These are phyloP conservation scores for Fusarium secorum DNA, from an alignment of 2,329 filamentous ascomycete species.

Conservation along the genomic window DNA sequence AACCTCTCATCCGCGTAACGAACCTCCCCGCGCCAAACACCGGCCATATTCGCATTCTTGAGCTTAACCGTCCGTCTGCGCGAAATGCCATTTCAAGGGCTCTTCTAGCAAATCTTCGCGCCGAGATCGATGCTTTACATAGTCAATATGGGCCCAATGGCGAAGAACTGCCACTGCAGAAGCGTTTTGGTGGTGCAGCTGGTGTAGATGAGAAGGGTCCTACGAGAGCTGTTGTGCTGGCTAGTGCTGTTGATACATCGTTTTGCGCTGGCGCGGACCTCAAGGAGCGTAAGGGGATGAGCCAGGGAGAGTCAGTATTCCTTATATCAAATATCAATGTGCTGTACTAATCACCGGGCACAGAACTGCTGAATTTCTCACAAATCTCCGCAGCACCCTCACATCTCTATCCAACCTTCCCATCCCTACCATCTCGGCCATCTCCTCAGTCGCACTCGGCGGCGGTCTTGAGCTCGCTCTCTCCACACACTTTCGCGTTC, in stretches of 20 bases:
- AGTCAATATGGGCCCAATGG: constrained; percentile 65
- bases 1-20: constrained; percentile 72
- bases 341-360: not conserved
- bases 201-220: constrained; percentile 58
- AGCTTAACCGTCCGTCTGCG: constrained; percentile 83
- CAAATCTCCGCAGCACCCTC: constrained; percentile 78
- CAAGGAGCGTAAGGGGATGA: constrained; percentile 84
- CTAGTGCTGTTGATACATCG: constrained; percentile 82
- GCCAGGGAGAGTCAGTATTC: constrained; percentile 73
- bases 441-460: constrained; percentile 86
- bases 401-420: constrained; percentile 75
- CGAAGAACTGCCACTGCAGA: constrained; percentile 56
- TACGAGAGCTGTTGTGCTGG: constrained; percentile 83
- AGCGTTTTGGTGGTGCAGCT: constrained; percentile 56
- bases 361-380: constrained; percentile 82
- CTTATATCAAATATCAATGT: not conserved
- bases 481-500: constrained; percentile 86
- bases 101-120: constrained; percentile 74
- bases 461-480: constrained; percentile 94
- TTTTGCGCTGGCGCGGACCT: constrained; percentile 97
- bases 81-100: constrained; percentile 90
- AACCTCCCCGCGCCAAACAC: constrained; percentile 79
- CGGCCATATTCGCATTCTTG: constrained; percentile 86
- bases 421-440: constrained; percentile 88
- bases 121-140: constrained; percentile 76